These are phyloP conservation scores for Dunaliella primolecta DNA, from an alignment of 139 green algal genomes.

Conservation along the genomic window DNA sequence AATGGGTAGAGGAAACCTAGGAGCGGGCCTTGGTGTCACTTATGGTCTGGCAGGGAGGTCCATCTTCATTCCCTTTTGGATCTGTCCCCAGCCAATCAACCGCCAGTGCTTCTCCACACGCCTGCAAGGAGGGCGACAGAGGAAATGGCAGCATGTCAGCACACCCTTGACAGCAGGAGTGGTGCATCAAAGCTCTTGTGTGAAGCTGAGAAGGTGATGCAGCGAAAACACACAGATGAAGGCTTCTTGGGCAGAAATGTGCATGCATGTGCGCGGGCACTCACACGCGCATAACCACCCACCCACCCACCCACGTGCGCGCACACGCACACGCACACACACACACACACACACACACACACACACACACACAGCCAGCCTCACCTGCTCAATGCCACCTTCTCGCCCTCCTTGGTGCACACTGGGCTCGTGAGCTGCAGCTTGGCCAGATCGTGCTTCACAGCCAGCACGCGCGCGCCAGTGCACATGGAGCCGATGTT, in stretches of 20 bases:
- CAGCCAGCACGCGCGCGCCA: conserved; percentile 87
- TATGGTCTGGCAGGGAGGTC: conserved; percentile 41
- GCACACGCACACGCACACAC: no score
- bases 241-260: no score
- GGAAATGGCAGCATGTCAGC: conserved; percentile 37
- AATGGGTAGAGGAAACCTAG: no score
- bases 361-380: no score
- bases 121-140: conserved; percentile 21
- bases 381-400: conserved; percentile 16
- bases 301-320: no score
- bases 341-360: no score
- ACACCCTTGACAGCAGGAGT: conserved; percentile 31
- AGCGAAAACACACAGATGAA: no score
- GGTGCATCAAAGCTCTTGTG: no score
- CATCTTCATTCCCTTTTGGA: conserved; percentile 82
- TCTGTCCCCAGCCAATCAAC: conserved; percentile 85
- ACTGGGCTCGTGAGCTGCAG: conserved; percentile 96
- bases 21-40: no score
- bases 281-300: no score
- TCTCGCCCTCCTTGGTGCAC: conserved; percentile 96
- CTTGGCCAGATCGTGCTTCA: conserved; percentile 98
- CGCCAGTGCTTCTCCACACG: conserved; percentile 98
- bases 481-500: conserved; percentile 99
- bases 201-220: no score
- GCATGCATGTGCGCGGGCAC: no score